A percentile compares a stretch with the other conserved stretches of the same genome.
These are phyloP conservation scores for Orbilia ellipsospora DNA, from an alignment of 2,329 filamentous ascomycete species.

Conservation along the genomic window DNA sequence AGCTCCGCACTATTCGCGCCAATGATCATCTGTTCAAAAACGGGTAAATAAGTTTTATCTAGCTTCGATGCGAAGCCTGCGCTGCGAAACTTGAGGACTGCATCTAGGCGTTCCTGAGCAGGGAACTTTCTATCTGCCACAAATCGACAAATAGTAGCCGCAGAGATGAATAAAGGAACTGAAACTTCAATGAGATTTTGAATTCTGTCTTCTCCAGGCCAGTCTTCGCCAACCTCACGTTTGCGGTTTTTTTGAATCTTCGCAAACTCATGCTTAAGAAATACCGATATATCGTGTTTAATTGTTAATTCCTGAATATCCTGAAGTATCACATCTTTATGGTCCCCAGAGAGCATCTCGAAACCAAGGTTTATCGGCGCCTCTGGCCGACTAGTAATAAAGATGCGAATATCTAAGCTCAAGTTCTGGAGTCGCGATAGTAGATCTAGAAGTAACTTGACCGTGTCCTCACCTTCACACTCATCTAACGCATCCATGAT, in stretches of 20 bases:
- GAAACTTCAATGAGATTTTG: constrained; percentile 12
- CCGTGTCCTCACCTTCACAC: constrained; percentile 27
- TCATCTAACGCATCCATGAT: constrained; percentile 44
- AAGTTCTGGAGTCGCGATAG: constrained; percentile 28
- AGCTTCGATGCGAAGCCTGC: no score
- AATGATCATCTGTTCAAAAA: no score
- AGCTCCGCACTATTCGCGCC: no score
- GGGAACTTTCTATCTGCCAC: constrained; percentile 7
- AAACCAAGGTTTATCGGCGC: background rate
- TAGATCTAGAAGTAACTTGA: constrained; percentile 15
- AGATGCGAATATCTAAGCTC: constrained; percentile 15
- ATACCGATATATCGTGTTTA: constrained; percentile 18
- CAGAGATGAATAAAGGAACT: constrained; percentile 30
- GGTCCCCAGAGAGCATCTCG: background rate
- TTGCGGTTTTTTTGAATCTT: background rate
- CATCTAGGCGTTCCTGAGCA: background rate
- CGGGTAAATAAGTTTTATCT: no score
- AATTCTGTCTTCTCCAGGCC: constrained; percentile 11
- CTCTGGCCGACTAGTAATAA: constrained; percentile 36
- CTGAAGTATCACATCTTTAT: constrained; percentile 20
- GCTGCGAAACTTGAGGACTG: background rate
- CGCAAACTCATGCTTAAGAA: constrained; percentile 6
- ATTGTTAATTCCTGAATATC: constrained; percentile 14
- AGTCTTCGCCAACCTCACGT: background rate
- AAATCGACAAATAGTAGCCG: constrained; percentile 36